Evolutionary conservation across 768 basidiomycete genomes (phyloP).

Genomic region (Candolleomyces eurysporus): DNA sequence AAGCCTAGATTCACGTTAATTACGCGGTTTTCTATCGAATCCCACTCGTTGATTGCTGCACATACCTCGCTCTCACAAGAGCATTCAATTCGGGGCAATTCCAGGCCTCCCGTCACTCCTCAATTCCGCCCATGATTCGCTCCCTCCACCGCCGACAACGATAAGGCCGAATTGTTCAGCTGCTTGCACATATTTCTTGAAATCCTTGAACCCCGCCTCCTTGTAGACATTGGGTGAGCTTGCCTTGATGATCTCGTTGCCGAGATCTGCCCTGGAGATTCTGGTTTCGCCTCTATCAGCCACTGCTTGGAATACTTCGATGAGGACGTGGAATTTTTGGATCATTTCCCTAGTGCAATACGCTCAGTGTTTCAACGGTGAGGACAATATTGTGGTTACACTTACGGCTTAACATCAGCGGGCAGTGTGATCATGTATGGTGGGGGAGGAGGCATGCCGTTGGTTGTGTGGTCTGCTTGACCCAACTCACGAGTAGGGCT

Average conservation of each 20-base stretch:
- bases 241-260: constrained; percentile 1
- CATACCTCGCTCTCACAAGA: not conserved
- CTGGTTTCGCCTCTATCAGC: constrained; percentile 2
- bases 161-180: constrained; percentile 27
- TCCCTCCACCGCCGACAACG: constrained; percentile 7
- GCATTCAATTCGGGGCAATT: not conserved
- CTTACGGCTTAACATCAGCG: not conserved
- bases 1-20: constrained; percentile 33
- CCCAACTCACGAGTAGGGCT: not conserved
- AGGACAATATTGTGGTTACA: not conserved
- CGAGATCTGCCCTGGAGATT: constrained; percentile 3
- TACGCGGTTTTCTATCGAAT: not conserved
- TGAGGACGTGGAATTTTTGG: constrained; percentile 1
- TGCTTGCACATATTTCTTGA: constrained; percentile 28
- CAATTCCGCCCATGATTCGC: constrained; percentile 10
- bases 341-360: not conserved
- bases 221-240: constrained; percentile 20
- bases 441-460: too few relatives aligned
- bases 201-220: constrained; percentile 27
- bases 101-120: not conserved
- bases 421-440: too few relatives aligned
- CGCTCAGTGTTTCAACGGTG: not conserved
- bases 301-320: constrained; percentile 2
- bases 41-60: not conserved
- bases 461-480: not conserved